Conservation (phyloP, 768 basidiomycete species). For the Sutorius australiensis region DNA sequence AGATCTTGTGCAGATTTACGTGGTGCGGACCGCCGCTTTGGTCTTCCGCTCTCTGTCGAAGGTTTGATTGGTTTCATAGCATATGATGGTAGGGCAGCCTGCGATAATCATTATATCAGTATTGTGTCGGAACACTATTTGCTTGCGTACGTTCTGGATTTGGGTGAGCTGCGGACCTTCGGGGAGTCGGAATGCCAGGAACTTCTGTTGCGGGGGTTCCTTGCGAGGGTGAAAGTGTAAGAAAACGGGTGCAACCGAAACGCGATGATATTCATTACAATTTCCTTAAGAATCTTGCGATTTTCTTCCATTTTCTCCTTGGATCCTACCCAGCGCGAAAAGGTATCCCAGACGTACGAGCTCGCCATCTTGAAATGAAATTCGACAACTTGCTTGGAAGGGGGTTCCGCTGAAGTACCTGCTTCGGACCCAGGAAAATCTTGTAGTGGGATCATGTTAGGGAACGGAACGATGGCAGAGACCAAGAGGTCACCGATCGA, state of each 20-base stretch:
- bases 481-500: slow-evolving; percentile 36
- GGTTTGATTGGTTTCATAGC: slow-evolving; percentile 59
- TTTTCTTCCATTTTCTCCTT: slow-evolving; percentile 51
- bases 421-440: slow-evolving; percentile 13
- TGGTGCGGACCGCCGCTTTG: slow-evolving; percentile 34
- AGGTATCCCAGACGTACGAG: slow-evolving; percentile 51
- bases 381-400: slow-evolving; percentile 35
- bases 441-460: slow-evolving; percentile 17
- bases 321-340: slow-evolving; percentile 60
- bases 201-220: slow-evolving; percentile 45
- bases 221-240: slow-evolving; percentile 26
- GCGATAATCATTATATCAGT: not conserved
- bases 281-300: slow-evolving; percentile 38
- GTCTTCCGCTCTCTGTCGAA: slow-evolving; percentile 34
- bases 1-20: slow-evolving; percentile 30
- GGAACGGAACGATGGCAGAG: slow-evolving; percentile 45
- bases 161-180: slow-evolving; percentile 55
- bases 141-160: slow-evolving; percentile 50
- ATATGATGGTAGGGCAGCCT: slow-evolving; percentile 48
- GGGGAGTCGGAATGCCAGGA: slow-evolving; percentile 54
- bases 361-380: slow-evolving; percentile 50
- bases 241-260: not conserved
- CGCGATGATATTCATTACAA: slow-evolving; percentile 35
- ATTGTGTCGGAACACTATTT: not conserved
- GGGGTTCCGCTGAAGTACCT: slow-evolving; percentile 4